phyloP scores from a whole-genome alignment of 2,329 filamentous ascomycete species.

The Aspergillus sergii region DNA sequence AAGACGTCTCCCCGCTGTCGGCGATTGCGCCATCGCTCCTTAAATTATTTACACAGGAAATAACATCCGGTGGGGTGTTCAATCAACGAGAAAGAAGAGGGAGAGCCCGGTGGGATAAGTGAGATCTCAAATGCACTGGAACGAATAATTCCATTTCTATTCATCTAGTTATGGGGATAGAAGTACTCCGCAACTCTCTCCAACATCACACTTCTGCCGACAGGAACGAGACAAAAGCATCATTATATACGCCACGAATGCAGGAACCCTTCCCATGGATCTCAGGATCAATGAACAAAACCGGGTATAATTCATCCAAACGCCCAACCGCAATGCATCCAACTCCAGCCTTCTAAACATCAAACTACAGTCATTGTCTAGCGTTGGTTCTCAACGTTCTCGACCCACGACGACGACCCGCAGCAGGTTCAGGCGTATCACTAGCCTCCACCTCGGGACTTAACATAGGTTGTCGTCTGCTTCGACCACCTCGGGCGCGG shows the following conservation, averaged over 20 bases:
- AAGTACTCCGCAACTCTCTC: background rate
- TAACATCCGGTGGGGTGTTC: too few relatives aligned
- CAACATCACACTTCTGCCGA: background rate
- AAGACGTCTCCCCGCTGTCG: background rate
- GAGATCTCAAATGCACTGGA: background rate
- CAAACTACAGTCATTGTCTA: slow-evolving; percentile 17
- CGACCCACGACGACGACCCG: slow-evolving; percentile 22
- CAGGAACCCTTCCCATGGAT: slow-evolving; percentile 4
- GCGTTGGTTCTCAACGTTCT: slow-evolving; percentile 23
- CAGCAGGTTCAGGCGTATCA: slow-evolving; percentile 25
- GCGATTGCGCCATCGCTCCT: background rate
- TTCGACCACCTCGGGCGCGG: slow-evolving; percentile 32
- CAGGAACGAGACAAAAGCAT: background rate
- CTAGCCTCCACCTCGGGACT: slow-evolving; percentile 25
- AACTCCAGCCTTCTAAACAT: slow-evolving; percentile 4
- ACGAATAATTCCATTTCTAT: background rate
- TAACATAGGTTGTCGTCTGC: slow-evolving; percentile 6
- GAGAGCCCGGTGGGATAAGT: background rate
- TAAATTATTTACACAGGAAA: background rate
- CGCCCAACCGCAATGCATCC: slow-evolving; percentile 19
- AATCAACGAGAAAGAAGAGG: background rate
- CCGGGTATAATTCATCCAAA: slow-evolving; percentile 18
- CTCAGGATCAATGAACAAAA: slow-evolving; percentile 2
- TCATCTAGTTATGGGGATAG: background rate
- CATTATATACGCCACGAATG: slow-evolving; percentile 8